phyloP scores from a whole-genome alignment of 352 stramenopile genomes.

The Phytophthora gonapodyides region DNA sequence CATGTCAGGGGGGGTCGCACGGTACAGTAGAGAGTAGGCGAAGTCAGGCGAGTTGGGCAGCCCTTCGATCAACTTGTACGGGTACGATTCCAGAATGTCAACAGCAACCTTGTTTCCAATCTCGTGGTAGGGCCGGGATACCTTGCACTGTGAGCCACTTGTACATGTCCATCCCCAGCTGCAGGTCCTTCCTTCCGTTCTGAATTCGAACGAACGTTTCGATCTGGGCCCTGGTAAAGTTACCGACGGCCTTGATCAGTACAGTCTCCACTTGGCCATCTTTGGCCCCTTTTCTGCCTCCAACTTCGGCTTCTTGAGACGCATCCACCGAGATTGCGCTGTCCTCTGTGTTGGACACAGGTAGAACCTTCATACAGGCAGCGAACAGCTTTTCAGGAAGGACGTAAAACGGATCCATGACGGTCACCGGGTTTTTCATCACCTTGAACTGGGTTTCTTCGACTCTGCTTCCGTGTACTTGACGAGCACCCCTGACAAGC shows the following conservation, averaged over 20 bases:
- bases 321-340: constrained; percentile 1
- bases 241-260: constrained; percentile 4
- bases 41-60: constrained; percentile 3
- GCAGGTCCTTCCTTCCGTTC: neutral
- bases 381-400: constrained; percentile 18
- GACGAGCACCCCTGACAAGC: neutral
- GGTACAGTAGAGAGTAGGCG: constrained; percentile 8
- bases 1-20: neutral
- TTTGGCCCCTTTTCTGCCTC: neutral
- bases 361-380: constrained; percentile 4
- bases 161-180: neutral
- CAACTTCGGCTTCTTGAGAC: neutral
- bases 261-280: neutral
- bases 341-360: constrained; percentile 1
- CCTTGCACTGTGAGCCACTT: constrained; percentile 3
- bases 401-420: constrained; percentile 25
- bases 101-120: neutral
- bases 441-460: constrained; percentile 13
- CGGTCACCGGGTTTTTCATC: constrained; percentile 26
- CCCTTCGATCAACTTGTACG: neutral
- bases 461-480: neutral
- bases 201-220: constrained; percentile 6
- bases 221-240: constrained; percentile 12
- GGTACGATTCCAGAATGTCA: neutral
- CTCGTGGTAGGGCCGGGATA: neutral